A percentile compares a stretch with the other conserved stretches of the same genome.
These are phyloP conservation scores for Oryza officinalis DNA, from an alignment of 176 grass and related monocot species.

Conservation along the genomic window DNA sequence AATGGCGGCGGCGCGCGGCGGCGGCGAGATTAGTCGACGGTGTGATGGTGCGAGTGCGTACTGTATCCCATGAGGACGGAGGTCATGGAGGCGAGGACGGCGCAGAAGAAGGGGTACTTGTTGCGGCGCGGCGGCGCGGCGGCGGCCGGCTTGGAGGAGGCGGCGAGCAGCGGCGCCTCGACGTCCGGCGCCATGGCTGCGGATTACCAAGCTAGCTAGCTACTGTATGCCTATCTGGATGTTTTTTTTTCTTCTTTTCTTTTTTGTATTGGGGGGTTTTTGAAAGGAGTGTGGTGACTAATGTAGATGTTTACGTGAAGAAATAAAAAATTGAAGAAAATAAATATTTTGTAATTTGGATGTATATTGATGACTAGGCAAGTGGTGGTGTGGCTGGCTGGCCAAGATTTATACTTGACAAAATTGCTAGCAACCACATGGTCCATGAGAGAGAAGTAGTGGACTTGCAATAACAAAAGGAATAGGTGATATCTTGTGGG, in stretches of 20 bases:
- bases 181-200: slow-evolving; percentile 19
- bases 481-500: background rate
- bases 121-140: slow-evolving; percentile 24
- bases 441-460: background rate
- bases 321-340: background rate
- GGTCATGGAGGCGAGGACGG: slow-evolving; percentile 81
- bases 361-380: background rate
- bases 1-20: background rate
- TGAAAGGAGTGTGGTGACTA: background rate
- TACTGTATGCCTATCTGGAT: background rate
- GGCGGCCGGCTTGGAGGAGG: slow-evolving; percentile 23
- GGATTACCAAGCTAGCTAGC: background rate
- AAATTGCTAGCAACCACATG: slow-evolving; percentile 21
- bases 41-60: background rate
- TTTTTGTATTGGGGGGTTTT: background rate
- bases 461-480: background rate
- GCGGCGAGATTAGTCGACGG: too few relatives aligned
- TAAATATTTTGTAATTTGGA: background rate
- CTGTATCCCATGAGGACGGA: slow-evolving; percentile 78
- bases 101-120: slow-evolving; percentile 71
- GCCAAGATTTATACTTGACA: background rate
- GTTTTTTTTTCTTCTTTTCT: background rate
- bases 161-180: slow-evolving; percentile 39
- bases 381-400: background rate
- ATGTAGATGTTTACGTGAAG: background rate